phyloP scores from a whole-genome alignment of 495 filamentous ascomycete genomes.

The Annulohypoxylon maeteangense region DNA sequence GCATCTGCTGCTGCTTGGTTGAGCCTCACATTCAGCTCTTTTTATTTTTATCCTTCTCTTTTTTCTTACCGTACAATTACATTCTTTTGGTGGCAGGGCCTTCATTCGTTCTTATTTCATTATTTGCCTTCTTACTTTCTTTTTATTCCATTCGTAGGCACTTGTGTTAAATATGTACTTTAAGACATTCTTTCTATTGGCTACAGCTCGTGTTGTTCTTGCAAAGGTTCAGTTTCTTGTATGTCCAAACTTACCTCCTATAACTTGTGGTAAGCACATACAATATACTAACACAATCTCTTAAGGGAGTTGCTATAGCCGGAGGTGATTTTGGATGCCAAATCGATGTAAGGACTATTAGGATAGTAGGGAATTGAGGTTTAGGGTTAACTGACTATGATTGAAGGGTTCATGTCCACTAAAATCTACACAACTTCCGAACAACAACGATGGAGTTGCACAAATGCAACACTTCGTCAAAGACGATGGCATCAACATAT shows the following conservation, averaged over 20 bases:
- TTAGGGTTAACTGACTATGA: conserved; percentile 41
- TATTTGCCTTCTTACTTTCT: conserved; percentile 23
- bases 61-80: conserved; percentile 1
- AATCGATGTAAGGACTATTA: conserved; percentile 53
- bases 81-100: conserved; percentile 35
- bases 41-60: conserved; percentile 3
- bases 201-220: conserved; percentile 35
- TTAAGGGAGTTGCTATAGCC: conserved; percentile 55
- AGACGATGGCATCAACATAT: conserved; percentile 61
- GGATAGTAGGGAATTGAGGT: background rate
- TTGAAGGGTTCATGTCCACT: conserved; percentile 50
- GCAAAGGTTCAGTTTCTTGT: conserved; percentile 51
- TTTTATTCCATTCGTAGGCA: conserved; percentile 26
- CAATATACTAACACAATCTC: conserved; percentile 14
- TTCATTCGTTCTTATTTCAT: conserved; percentile 40
- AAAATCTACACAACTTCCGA: conserved; percentile 48
- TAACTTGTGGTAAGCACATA: background rate
- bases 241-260: conserved; percentile 28
- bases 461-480: conserved; percentile 66
- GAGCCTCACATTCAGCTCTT: conserved; percentile 27
- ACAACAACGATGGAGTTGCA: conserved; percentile 53
- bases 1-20: conserved; percentile 27
- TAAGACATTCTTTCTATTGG: conserved; percentile 30
- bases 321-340: conserved; percentile 65
- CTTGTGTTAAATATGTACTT: conserved; percentile 44